phyloP scores from a whole-genome alignment of 2,329 filamentous ascomycete species.

The Apiospora aurea region DNA sequence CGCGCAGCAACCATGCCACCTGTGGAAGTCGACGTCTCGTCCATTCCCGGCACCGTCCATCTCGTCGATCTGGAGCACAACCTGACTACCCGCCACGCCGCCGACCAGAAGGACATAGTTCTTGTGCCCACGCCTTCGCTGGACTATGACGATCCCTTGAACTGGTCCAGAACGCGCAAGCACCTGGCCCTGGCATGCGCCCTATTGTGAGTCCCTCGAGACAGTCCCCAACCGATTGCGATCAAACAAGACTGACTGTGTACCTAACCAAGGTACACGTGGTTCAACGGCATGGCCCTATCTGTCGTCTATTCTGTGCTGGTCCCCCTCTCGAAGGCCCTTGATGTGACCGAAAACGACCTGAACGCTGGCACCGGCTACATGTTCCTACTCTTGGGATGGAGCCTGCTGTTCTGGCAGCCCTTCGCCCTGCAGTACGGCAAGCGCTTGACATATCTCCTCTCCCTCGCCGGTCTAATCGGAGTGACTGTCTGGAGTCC shows the following conservation, averaged over 20 bases:
- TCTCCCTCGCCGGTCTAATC: slow-evolving; percentile 44
- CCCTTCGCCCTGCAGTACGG: slow-evolving; percentile 55
- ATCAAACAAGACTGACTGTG: slow-evolving; percentile 33
- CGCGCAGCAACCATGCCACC: neutral
- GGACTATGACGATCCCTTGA: slow-evolving; percentile 61
- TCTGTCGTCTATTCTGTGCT: slow-evolving; percentile 42
- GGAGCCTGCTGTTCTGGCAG: slow-evolving; percentile 55
- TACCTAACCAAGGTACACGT: slow-evolving; percentile 41
- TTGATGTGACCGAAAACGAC: slow-evolving; percentile 36
- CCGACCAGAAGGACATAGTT: slow-evolving; percentile 50
- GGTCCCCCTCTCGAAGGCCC: slow-evolving; percentile 37
- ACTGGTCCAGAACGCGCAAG: slow-evolving; percentile 49
- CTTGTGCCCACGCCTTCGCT: slow-evolving; percentile 57
- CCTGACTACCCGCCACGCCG: slow-evolving; percentile 42
- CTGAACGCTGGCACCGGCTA: slow-evolving; percentile 43
- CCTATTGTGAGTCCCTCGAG: slow-evolving; percentile 30
- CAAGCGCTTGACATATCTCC: slow-evolving; percentile 48
- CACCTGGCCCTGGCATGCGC: slow-evolving; percentile 38
- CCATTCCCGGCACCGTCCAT: slow-evolving; percentile 50
- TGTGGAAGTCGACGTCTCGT: slow-evolving; percentile 35
- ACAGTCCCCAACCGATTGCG: accelerated
- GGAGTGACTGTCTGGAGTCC: slow-evolving; percentile 47
- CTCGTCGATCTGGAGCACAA: slow-evolving; percentile 48
- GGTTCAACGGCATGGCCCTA: slow-evolving; percentile 48
- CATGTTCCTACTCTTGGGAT: slow-evolving; percentile 51